Base-by-base conservation (phyloP, 768 basidiomycete genomes). In the Solioccasus polychromus region DNA sequence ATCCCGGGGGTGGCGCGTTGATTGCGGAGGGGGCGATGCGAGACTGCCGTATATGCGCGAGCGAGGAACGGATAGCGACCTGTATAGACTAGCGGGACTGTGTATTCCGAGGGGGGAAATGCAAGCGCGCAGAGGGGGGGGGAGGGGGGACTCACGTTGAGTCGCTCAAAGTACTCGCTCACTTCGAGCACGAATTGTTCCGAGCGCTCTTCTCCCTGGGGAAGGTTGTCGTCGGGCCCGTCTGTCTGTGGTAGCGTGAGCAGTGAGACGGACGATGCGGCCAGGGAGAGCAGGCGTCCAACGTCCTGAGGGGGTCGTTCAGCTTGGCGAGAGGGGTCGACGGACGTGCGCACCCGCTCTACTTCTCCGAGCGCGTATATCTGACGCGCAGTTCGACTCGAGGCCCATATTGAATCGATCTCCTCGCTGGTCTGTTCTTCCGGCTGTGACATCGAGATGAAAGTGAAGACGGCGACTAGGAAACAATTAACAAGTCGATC, bases 11-110 rank as follows among this genome's bases (percentile, higher is more conserved):
- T 26, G 87, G 87, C 1, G 88, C 88, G 39, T 83, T 85, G 57
- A 92, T 88, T n/a, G 87, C 83, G n/a, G 87, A 86, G 8, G 88
- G 88, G 32, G 88, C 85, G 59, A 91, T 88, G 53, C 88, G 82
- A 9, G 87, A 85, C 57, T 85, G 80, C 10, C 87, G 76, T 48
- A 92, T 85, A 54, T 90, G 87, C 15, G 88, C 88, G 49, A 91
- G 71, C 4, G 85, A 85, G 12, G 87, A 86, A 30, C 88, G 83
- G 47, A 92, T 77, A 25, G 80, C 77, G 25, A 73, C 74, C 63
- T 92, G 88, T 47, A 91, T 86, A n/a, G 77, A 69, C 88, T 89
- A 57, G 25, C 52, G 26, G 37, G 28, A 32, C 8, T 15, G 23
- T 28, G 23, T 9, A 28, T 15, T 34, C 34, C 41, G 14, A 8